Conservation (phyloP, 495 filamentous ascomycete species). For the Aspergillus campestris region DNA sequence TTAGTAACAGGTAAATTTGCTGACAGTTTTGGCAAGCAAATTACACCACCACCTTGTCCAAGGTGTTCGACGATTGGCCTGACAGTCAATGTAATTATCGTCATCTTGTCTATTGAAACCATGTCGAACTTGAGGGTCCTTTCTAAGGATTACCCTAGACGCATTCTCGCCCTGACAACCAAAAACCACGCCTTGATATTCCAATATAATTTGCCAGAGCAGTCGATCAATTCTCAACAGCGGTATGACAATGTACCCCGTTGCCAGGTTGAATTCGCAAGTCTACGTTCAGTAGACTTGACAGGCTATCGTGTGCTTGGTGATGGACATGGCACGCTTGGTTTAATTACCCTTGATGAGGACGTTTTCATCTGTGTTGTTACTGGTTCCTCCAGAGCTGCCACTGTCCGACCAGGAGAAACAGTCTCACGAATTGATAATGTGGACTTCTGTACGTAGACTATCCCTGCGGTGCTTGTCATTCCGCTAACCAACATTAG, state of each 20-base stretch:
- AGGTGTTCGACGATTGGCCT: too few species aligned
- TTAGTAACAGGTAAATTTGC: too few species aligned
- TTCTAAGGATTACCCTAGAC: constrained; percentile 61
- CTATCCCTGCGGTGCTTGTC: background rate
- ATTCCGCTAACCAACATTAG: constrained; percentile 22
- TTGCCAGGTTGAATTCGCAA: constrained; percentile 82
- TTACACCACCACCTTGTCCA: too few species aligned
- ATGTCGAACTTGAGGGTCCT: constrained; percentile 37
- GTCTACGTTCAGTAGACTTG: constrained; percentile 55
- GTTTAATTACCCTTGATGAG: constrained; percentile 72
- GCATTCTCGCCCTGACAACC: constrained; percentile 77
- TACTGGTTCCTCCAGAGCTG: constrained; percentile 65
- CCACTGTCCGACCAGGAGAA: constrained; percentile 77
- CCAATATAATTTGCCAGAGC: constrained; percentile 55
- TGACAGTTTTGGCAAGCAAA: too few species aligned
- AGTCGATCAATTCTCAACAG: constrained; percentile 16
- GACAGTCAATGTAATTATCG: background rate
- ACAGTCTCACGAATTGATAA: constrained; percentile 76
- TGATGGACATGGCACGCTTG: constrained; percentile 81
- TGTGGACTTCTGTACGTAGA: constrained; percentile 71
- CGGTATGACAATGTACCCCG: constrained; percentile 44
- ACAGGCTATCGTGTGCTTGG: constrained; percentile 65
- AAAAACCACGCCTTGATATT: constrained; percentile 74
- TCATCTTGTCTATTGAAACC: background rate
- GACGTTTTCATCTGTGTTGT: constrained; percentile 95